phyloP scores from a whole-genome alignment of 805 yeast species.

The Brettanomyces anomalus region DNA sequence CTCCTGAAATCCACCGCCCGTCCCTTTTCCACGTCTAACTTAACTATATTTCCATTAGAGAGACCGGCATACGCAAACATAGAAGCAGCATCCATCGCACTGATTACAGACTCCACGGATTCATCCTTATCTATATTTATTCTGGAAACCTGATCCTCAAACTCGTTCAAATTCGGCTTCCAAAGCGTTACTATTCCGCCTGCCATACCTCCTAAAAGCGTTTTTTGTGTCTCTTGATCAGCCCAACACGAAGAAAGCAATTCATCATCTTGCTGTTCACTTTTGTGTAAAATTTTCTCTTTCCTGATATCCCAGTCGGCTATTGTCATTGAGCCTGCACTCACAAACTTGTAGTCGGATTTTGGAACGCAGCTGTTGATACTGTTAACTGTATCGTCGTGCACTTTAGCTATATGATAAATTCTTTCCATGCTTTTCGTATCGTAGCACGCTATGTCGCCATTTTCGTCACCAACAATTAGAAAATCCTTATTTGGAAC shows the following conservation, averaged over 20 bases:
- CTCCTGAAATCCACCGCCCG: conserved; percentile 54
- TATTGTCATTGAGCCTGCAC: conserved; percentile 76
- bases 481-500: conserved; percentile 41
- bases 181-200: conserved; percentile 85
- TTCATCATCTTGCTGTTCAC: conserved; percentile 94
- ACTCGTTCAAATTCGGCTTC: conserved; percentile 62
- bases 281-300: conserved; percentile 44
- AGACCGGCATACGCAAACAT: conserved; percentile 69
- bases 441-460: conserved; percentile 56
- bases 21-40: conserved; percentile 58
- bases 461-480: conserved; percentile 60
- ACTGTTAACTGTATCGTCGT: conserved; percentile 71
- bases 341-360: conserved; percentile 70
- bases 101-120: conserved; percentile 62
- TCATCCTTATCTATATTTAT: conserved; percentile 53
- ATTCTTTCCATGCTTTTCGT: conserved; percentile 35
- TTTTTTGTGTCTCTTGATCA: conserved; percentile 45
- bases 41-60: conserved; percentile 63
- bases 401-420: conserved; percentile 45
- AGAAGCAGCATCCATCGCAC: conserved; percentile 45
- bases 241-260: conserved; percentile 66
- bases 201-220: conserved; percentile 71
- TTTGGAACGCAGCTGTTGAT: conserved; percentile 61
- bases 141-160: conserved; percentile 72
- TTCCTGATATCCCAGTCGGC: conserved; percentile 73